Evolutionary conservation across 2,329 filamentous ascomycete species (phyloP), one percentile per base, ranked within the genome.

Genomic region (Aspergillus bombycis): DNA sequence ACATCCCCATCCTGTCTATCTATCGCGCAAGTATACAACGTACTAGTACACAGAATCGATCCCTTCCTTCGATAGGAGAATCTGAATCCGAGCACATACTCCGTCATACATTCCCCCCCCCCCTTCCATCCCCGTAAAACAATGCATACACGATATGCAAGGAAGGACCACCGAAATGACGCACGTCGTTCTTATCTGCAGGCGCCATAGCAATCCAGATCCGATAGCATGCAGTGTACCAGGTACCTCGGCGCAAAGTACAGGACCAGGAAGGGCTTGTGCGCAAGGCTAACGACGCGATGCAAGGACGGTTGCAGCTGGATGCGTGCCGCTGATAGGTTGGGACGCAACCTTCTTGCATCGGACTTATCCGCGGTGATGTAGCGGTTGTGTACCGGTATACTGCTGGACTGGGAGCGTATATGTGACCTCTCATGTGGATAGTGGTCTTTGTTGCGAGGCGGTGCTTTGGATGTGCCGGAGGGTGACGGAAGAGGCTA

Each of bases 251-350:
- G 16, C 2, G n/a, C 50, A 53, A 53, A 21, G 50, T 53, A 36
- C 30, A n/a, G 30, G 4, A 34, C 52, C 34, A 48, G 41, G 43
- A 30, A 58, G 56, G 56, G 50, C 46, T 48, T 50, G 46, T 50
- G 46, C 46, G 46, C 46, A 30, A 45, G 28, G 48, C 34, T 56
- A 56, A 53, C n/a, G 28, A 61, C 58, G 52, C 52, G 23, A 45
- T 54, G 58, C 58, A 60, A 60, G 48, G 58, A 38, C 34, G 30
- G 23, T 21, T 61, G 58, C 58, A 61, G 52, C 10, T 48, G n/a
- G 53, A 53, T 10, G 30, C 23, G 28, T 10, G 16, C 11, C 23
- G 32, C 52, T 61, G 58, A 61, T 61, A 61, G 52, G 58, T 61
- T 11, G 32, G n/a, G 6, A n/a, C 34, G 32, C 4, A 6, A 26